Evolutionary conservation across 1,139 yeast genomes (phyloP), one percentile per base, ranked within the genome.

Genomic region (Pichiaceae sp.): DNA sequence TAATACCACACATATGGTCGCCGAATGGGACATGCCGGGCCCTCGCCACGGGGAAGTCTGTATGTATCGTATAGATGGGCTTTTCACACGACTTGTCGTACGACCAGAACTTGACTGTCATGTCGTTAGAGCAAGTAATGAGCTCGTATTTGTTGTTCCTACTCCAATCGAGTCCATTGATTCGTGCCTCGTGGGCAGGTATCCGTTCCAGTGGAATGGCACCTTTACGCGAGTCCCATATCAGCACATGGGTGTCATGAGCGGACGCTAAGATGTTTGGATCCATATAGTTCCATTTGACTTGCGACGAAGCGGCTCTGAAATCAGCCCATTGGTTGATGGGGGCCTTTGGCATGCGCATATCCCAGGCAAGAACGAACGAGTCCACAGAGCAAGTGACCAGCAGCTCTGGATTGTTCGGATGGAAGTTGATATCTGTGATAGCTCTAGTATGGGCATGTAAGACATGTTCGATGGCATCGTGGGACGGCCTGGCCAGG

Each of bases 301-400:
- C 96, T 56, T 89, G 97, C 0, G 93, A 78, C 1, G 96, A 94
- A 2, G 94, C 94, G 0, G 96, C 94, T 42, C 85, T 65, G 94
- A 96, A 91, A 53, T 89, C 96, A 5, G 96, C 87, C 64, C 86
- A 87, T 35, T 78, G 72, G 38, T 72, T 72, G 3, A 75, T 78
- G 0, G 97, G 95, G 39, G 70, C 64, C 38, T 66, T 63, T 0
- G 96, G 89, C 9, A 78, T 68, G 42, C 98, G 66, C 69, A 89
- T 67, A 59, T 91, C 98, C 98, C 98, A 91, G 4, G 84, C 75
- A 41, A 79, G 74, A 14, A 87, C 80, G 53, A 76, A 82, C 0
- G 96, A 81, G 53, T 91, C 98, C 17, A 91, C 83, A 0, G 95
- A 81, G 53, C 96, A 87, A 0, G 97, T 91, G 0, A 96, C 96